Conservation (phyloP, 345 rosid genomes). For the Luvunga scandens region DNA sequence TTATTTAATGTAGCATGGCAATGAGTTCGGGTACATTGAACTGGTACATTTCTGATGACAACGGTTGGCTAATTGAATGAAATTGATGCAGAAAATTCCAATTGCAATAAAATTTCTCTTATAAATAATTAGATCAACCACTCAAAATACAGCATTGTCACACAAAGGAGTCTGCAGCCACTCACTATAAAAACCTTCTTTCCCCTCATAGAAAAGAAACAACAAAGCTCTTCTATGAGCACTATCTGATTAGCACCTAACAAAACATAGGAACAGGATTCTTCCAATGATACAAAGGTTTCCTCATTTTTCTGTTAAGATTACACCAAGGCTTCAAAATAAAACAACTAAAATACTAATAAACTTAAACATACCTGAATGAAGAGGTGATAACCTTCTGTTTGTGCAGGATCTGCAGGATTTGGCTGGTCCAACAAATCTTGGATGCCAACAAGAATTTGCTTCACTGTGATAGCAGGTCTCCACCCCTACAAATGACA, state of each 20-base stretch:
- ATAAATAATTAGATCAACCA: neutral
- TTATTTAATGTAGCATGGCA: neutral
- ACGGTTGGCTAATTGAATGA: neutral
- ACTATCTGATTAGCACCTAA: neutral
- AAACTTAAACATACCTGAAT: slow-evolving; percentile 54
- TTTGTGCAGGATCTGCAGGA: slow-evolving; percentile 86
- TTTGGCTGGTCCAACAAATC: slow-evolving; percentile 88
- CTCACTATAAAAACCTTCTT: neutral
- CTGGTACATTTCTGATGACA: neutral
- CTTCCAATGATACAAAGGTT: neutral
- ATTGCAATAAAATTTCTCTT: neutral
- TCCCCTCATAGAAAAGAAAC: no score
- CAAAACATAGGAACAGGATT: neutral
- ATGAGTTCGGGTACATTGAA: neutral
- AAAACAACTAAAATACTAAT: neutral
- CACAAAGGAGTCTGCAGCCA: neutral
- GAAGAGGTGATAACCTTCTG: slow-evolving; percentile 88
- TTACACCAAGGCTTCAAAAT: neutral
- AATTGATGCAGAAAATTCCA: neutral
- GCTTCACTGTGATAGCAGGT: slow-evolving; percentile 90
- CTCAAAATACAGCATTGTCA: neutral
- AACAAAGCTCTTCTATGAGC: neutral
- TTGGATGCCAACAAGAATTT: slow-evolving; percentile 88
- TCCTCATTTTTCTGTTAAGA: neutral
- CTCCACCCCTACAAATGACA: slow-evolving; percentile 67